These are phyloP conservation scores for Hyaloperonospora arabidopsidis DNA, from an alignment of 352 stramenopile species.

Conservation along the genomic window DNA sequence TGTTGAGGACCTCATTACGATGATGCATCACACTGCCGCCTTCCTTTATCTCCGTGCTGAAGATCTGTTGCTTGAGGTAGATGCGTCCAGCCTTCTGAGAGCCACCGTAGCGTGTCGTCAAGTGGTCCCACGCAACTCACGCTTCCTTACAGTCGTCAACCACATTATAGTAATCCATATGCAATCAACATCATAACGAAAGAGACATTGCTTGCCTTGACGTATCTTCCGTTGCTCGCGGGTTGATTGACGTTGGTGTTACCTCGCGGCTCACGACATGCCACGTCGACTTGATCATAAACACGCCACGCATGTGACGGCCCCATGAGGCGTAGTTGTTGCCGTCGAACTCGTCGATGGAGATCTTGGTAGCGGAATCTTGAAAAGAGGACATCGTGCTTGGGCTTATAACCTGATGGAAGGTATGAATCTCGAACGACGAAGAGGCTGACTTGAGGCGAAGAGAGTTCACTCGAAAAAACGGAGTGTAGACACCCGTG, in stretches of 20 bases:
- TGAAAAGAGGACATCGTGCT: not conserved
- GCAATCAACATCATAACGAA: not conserved
- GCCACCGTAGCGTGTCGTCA: not conserved
- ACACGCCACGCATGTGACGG: not conserved
- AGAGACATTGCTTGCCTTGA: not conserved
- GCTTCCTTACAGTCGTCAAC: not conserved
- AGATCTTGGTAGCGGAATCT: not conserved
- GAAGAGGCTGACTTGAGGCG: too few relatives aligned
- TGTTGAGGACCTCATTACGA: not conserved
- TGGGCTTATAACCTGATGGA: not conserved
- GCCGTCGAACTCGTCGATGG: not conserved
- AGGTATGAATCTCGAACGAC: too few relatives aligned
- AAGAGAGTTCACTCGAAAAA: too few relatives aligned
- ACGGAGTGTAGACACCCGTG: too few relatives aligned
- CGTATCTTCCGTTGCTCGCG: not conserved
- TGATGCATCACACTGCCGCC: not conserved
- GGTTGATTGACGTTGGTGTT: not conserved
- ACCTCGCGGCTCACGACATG: not conserved
- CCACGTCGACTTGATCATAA: not conserved
- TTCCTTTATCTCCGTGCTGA: constrained; percentile 4
- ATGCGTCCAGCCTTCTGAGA: constrained; percentile 5
- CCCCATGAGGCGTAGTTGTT: not conserved
- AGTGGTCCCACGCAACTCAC: not conserved
- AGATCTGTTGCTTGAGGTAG: constrained; percentile 3
- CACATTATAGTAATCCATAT: not conserved